Percentiles rank a stretch among this genome's conserved stretches.
Conservation (phyloP, 805 yeast species). For the Myxozyma nipponensis region DNA sequence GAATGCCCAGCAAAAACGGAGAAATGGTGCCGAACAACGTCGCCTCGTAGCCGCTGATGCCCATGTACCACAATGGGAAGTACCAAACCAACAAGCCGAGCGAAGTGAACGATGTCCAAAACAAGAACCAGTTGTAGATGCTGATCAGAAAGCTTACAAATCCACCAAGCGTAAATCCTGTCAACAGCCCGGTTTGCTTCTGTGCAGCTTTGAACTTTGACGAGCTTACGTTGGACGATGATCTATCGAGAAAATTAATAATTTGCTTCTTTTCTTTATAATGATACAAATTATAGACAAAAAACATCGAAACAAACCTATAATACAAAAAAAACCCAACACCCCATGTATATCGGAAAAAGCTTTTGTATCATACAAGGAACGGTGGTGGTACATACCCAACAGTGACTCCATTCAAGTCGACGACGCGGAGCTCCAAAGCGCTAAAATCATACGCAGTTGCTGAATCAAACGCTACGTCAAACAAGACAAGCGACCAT, state of each 20-base stretch:
- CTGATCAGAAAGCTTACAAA: conserved; percentile 34
- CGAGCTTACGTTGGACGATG: not conserved
- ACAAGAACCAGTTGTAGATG: conserved; percentile 57
- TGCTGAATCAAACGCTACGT: conserved; percentile 80
- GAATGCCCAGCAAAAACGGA: conserved; percentile 53
- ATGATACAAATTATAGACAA: not conserved
- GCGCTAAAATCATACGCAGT: conserved; percentile 65
- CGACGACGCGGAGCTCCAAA: conserved; percentile 47
- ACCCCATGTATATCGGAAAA: not conserved
- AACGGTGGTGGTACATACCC: conserved; percentile 28
- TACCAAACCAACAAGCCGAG: conserved; percentile 88
- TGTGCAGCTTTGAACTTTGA: not conserved
- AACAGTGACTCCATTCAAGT: conserved; percentile 31
- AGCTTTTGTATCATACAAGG: conserved; percentile 10
- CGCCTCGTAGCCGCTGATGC: conserved; percentile 83
- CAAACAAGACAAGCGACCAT: conserved; percentile 83
- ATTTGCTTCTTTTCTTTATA: not conserved
- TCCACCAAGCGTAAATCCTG: conserved; percentile 26
- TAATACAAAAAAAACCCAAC: not conserved
- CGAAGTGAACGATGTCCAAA: conserved; percentile 82
- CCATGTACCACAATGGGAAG: conserved; percentile 98
- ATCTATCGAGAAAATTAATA: not conserved
- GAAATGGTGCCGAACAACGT: conserved; percentile 54
- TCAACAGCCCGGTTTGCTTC: conserved; percentile 9
- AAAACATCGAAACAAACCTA: not conserved